Evolutionary conservation across 2,329 filamentous ascomycete genomes (phyloP), one percentile per base, ranked within the genome.

Genomic region (Aspergillus candidus): DNA sequence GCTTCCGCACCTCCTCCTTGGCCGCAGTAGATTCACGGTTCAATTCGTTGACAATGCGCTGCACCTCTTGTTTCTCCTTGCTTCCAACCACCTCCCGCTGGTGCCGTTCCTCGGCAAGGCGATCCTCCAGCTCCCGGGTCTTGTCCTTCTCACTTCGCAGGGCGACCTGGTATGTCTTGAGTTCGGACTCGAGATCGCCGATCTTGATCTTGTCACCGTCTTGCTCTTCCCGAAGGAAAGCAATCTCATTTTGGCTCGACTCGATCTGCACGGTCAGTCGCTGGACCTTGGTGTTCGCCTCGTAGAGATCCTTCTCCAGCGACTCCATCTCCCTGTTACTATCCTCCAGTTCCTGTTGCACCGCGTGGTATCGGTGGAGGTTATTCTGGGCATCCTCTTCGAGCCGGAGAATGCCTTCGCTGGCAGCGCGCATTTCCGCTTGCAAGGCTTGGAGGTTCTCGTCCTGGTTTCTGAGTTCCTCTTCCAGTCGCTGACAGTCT

Each of bases 181-280:
- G 71, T 11, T 84, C 82, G 7, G 88, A 86, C 61, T 97, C 90
- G 6, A 97, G 75, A 59, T 97, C 89, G 32, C 91, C 88, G 58
- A 98, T 97, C 68, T 89, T 90, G 63, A 98, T 94, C 76, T 98
- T 98, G 72, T 98, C 93, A 13, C 80, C 81, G 67, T 98, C 93
- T 66, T 98, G 93, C 71, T 98, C 93, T 62, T 98, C 93, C 2
- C 93, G 83, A 40, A 98, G 68, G 76, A 98, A 98, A 1, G 87
- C 83, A 67, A 97, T 94, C 66, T 98, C 93, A 47, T 84, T 84
- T 57, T 96, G 91, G 44, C 86, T 84, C 4, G 88, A 94, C 67
- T 98, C 93, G 52, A 91, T 84, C 61, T 97, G 90, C 29, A 98
- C 88, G 4, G 86, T 84, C 3, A 97, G 76, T 41, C 90, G 81